Evolutionary conservation across 2,329 filamentous ascomycete species (phyloP).

Genomic region (Calonectria fujianensis): DNA sequence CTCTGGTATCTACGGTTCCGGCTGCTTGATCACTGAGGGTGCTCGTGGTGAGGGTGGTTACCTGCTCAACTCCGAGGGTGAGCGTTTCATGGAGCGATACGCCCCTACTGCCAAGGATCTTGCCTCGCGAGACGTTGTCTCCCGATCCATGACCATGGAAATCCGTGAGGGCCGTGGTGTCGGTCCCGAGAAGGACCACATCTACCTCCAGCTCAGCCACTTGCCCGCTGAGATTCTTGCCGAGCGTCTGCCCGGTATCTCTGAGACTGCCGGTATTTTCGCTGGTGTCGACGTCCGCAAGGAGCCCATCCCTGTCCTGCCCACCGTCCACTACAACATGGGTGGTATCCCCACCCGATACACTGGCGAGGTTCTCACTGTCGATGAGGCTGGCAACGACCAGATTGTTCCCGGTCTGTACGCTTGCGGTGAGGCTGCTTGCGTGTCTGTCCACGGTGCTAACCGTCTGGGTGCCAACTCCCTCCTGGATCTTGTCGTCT

Average conservation of each 20-base stretch:
- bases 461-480: conserved; percentile 99
- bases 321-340: conserved; percentile 99
- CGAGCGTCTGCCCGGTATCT: conserved; percentile 98
- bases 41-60: conserved; percentile 99
- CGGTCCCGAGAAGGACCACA: conserved; percentile 97
- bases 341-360: conserved; percentile 98
- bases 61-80: conserved; percentile 96
- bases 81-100: conserved; percentile 99
- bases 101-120: conserved; percentile 98
- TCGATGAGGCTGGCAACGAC: conserved; percentile 91
- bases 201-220: conserved; percentile 98
- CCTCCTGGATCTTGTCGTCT: conserved; percentile 96
- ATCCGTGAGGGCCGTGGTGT: conserved; percentile 98
- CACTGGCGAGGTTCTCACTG: conserved; percentile 94
- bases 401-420: conserved; percentile 96
- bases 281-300: conserved; percentile 97
- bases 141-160: conserved; percentile 98
- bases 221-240: conserved; percentile 93
- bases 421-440: conserved; percentile 97
- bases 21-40: conserved; percentile 98
- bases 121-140: conserved; percentile 96
- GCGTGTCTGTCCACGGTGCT: conserved; percentile 97
- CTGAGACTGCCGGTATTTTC: conserved; percentile 98
- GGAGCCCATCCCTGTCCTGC: conserved; percentile 96
- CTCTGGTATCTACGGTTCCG: conserved; percentile 98